Evolutionary conservation across 129 eudicot genomes (phyloP).

Genomic region (Arctium minus): DNA sequence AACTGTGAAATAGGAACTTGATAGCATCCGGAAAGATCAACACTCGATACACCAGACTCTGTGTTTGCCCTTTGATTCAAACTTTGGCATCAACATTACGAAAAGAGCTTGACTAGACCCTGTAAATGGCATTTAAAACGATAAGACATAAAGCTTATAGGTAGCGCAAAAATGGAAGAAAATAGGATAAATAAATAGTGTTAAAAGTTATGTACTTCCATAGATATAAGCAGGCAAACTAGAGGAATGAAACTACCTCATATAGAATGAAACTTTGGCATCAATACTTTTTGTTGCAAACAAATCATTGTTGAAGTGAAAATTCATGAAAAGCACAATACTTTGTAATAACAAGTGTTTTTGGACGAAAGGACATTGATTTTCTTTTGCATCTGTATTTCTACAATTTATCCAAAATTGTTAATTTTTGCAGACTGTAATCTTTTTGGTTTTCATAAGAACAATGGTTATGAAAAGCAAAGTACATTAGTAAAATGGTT

Average conservation of each 20-base stretch:
- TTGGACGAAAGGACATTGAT: too few species aligned
- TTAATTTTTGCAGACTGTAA: not conserved
- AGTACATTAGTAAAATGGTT: not conserved
- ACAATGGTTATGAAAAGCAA: not conserved
- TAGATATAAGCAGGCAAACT: not conserved
- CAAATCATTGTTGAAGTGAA: too few species aligned
- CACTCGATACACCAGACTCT: not conserved
- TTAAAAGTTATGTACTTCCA: not conserved
- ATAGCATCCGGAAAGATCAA: not conserved
- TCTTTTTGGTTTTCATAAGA: not conserved
- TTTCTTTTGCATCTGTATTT: too few species aligned
- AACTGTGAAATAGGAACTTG: not conserved
- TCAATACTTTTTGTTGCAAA: too few species aligned
- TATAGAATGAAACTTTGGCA: too few species aligned
- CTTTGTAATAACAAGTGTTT: too few species aligned
- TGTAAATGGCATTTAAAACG: not conserved
- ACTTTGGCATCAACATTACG: not conserved
- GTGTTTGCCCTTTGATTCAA: not conserved
- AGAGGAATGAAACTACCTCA: not conserved
- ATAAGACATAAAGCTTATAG: not conserved
- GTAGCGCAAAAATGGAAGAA: not conserved
- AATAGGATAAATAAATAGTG: not conserved
- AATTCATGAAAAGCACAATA: too few species aligned
- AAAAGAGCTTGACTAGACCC: not conserved
- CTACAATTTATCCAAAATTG: too few species aligned